phyloP scores from a whole-genome alignment of 2,329 filamentous ascomycete genomes.

The Cladophialophora carrionii region DNA sequence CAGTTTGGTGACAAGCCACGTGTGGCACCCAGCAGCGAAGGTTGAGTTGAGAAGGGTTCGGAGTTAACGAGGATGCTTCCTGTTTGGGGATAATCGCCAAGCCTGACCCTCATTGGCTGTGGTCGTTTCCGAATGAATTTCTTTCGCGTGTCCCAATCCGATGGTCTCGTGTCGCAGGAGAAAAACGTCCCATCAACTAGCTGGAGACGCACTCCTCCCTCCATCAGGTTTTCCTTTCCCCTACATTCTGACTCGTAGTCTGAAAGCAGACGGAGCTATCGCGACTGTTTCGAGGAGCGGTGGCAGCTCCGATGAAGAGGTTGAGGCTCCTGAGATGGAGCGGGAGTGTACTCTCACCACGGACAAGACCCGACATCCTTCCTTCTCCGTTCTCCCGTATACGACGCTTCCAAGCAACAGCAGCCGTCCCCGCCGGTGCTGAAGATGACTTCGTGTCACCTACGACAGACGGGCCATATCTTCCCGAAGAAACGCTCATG shows the following conservation, averaged over 20 bases:
- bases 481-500: constrained; percentile 44
- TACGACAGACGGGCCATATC: constrained; percentile 40
- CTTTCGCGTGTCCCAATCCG: constrained; percentile 21
- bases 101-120: constrained; percentile 7
- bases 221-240: background rate
- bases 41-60: background rate
- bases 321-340: constrained; percentile 57
- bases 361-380: constrained; percentile 47
- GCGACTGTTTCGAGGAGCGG: constrained; percentile 6
- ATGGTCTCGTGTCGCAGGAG: constrained; percentile 37
- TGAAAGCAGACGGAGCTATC: constrained; percentile 1
- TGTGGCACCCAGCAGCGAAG: too few species aligned
- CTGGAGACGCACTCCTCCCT: constrained; percentile 16
- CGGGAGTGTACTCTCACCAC: constrained; percentile 54
- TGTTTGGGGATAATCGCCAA: constrained; percentile 14
- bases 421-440: constrained; percentile 40
- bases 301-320: constrained; percentile 52
- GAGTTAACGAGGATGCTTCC: background rate
- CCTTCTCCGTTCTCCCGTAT: constrained; percentile 45
- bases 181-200: constrained; percentile 27
- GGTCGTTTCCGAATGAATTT: constrained; percentile 26
- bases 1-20: background rate
- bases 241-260: background rate
- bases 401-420: constrained; percentile 50
- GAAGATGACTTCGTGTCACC: constrained; percentile 41